Conservation (phyloP, 2,329 filamentous ascomycete genomes). For the Ilyonectria mors-panacis region DNA sequence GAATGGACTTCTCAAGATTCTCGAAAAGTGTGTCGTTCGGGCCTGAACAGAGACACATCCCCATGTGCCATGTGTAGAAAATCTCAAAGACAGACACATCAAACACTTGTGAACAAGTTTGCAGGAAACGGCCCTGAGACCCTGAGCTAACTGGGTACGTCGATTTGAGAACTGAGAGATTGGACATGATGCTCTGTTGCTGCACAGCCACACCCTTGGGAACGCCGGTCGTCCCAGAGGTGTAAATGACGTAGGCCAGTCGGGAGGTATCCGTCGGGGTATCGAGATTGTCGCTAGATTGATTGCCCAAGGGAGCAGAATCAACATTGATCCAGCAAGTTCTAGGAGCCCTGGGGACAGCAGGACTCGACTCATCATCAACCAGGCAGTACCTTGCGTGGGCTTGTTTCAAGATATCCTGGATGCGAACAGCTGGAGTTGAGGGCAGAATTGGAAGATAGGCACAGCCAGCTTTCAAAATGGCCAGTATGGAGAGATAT, state of each 20-base stretch:
- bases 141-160: conserved; percentile 72
- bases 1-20: conserved; percentile 79
- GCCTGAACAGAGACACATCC: conserved; percentile 84
- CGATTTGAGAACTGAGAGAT: conserved; percentile 75
- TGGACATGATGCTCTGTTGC: conserved; percentile 81
- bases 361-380: conserved; percentile 49
- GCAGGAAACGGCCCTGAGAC: conserved; percentile 74
- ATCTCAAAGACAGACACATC: conserved; percentile 94
- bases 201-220: conserved; percentile 88
- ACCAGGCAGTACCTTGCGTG: conserved; percentile 62
- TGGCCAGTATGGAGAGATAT: conserved; percentile 82
- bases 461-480: conserved; percentile 81
- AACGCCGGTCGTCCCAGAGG: conserved; percentile 84
- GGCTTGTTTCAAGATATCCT: conserved; percentile 74
- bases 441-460: conserved; percentile 85
- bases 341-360: conserved; percentile 29
- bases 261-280: conserved; percentile 61
- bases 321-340: conserved; percentile 55
- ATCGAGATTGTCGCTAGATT: conserved; percentile 55
- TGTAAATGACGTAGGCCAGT: conserved; percentile 85
- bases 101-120: conserved; percentile 88
- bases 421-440: conserved; percentile 74
- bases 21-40: conserved; percentile 81
- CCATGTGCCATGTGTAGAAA: conserved; percentile 85
- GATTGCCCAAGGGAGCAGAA: conserved; percentile 41